A percentile compares a stretch with the other conserved stretches of the same genome.
Conservation (phyloP, 345 rosid species). For the Arabidopsis suecica region DNA sequence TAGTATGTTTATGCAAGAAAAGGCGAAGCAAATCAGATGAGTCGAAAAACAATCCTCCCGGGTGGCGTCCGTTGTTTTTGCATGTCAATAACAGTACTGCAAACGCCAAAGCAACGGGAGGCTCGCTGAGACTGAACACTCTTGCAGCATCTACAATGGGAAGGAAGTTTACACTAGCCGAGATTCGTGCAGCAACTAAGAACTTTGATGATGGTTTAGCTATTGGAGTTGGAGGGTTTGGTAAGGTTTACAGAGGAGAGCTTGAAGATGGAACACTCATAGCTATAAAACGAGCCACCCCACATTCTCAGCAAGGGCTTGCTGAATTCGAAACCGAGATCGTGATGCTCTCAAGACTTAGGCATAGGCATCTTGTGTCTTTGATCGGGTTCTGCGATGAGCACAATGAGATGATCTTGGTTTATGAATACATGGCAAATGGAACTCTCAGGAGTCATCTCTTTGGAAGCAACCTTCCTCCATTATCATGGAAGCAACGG, state of each 20-base stretch:
- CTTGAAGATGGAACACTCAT: constrained; percentile 72
- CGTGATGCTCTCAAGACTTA: constrained; percentile 83
- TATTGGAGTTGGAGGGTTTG: constrained; percentile 89
- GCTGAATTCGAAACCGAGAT: constrained; percentile 89
- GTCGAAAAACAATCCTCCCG: constrained; percentile 52
- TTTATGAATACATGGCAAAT: constrained; percentile 91
- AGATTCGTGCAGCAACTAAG: constrained; percentile 77
- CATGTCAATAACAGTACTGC: constrained; percentile 54
- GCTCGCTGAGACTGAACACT: constrained; percentile 48
- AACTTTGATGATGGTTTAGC: constrained; percentile 79
- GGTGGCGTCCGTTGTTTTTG: constrained; percentile 75
- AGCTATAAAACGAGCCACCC: constrained; percentile 90
- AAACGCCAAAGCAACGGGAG: constrained; percentile 55
- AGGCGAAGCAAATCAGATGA: constrained; percentile 46
- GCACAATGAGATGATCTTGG: constrained; percentile 89
- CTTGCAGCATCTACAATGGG: constrained; percentile 55
- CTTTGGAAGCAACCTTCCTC: constrained; percentile 73
- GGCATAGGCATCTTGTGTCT: constrained; percentile 90
- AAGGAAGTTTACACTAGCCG: constrained; percentile 68
- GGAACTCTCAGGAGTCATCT: constrained; percentile 88
- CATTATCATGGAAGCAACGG: constrained; percentile 83
- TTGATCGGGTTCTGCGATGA: constrained; percentile 92
- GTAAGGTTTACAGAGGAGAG: constrained; percentile 85
- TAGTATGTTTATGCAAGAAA: constrained; percentile 55
- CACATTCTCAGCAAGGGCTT: constrained; percentile 92